These are phyloP conservation scores for Dillenia turbinata DNA, from an alignment of 164 flowering plant species.

Conservation along the genomic window DNA sequence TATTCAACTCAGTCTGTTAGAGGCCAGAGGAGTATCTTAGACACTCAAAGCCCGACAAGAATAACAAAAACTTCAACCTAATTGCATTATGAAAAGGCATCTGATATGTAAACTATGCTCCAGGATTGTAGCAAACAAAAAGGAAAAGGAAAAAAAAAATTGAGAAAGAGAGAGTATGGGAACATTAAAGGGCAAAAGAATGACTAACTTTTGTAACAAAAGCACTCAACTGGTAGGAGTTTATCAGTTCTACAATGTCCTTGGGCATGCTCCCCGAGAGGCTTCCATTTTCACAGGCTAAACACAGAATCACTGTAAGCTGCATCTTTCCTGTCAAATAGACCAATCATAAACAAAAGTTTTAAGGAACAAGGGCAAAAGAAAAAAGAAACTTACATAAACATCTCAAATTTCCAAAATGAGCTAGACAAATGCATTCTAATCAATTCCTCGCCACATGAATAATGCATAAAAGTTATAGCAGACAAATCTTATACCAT, in stretches of 20 bases:
- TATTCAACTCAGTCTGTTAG: too few relatives aligned
- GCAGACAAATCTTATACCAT: neutral
- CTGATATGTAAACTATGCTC: neutral
- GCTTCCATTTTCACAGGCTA: constrained; percentile 33
- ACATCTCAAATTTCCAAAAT: neutral
- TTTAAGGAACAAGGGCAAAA: neutral
- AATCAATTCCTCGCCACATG: too few relatives aligned
- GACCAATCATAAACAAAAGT: constrained; percentile 13
- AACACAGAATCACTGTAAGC: constrained; percentile 56
- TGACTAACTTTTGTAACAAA: constrained; percentile 70
- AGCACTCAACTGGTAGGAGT: constrained; percentile 66
- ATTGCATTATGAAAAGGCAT: neutral
- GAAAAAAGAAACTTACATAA: neutral
- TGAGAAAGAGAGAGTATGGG: neutral
- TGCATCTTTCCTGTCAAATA: constrained; percentile 51
- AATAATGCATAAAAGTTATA: neutral
- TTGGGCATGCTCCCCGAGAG: constrained; percentile 36
- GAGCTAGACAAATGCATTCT: too few relatives aligned
- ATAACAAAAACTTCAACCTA: neutral
- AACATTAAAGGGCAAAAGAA: constrained; percentile 12
- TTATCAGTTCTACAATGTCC: constrained; percentile 55
- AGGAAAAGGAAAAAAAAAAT: neutral
- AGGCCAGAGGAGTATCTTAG: accelerated
- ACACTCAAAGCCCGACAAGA: neutral
- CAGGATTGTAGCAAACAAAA: too few relatives aligned